A percentile compares a stretch with the other conserved stretches of the same genome.
Evolutionary conservation across 257 asterid genomes (phyloP).

Genomic region (Anisodus acutangulus): DNA sequence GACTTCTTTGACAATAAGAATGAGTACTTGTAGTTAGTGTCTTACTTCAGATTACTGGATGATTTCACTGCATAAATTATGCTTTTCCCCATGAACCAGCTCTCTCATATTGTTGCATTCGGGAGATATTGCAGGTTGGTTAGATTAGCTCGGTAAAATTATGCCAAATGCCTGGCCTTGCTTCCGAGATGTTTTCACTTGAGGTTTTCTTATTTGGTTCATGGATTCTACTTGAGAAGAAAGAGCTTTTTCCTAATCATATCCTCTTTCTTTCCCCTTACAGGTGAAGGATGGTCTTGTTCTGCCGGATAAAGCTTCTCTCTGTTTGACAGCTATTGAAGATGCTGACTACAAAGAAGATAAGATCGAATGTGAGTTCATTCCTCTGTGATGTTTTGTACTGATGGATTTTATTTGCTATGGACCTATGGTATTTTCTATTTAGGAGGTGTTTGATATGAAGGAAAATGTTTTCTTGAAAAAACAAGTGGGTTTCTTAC

Average conservation of each 20-base stretch:
- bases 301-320: slow-evolving; percentile 90
- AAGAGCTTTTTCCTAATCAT: background rate
- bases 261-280: slow-evolving; percentile 16
- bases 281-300: slow-evolving; percentile 80
- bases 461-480: no score
- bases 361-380: slow-evolving; percentile 84
- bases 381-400: slow-evolving; percentile 28
- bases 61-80: background rate
- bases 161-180: background rate
- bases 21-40: background rate
- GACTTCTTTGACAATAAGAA: slow-evolving; percentile 9
- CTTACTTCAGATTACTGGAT: background rate
- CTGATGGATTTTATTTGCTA: slow-evolving; percentile 23
- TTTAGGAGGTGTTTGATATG: background rate
- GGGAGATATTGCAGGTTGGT: slow-evolving; percentile 10
- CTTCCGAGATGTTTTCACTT: background rate
- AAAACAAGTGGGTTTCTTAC: no score
- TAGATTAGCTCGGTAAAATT: background rate
- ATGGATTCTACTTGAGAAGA: background rate
- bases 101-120: background rate
- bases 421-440: slow-evolving; percentile 9
- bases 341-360: slow-evolving; percentile 99
- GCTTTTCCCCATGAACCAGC: background rate
- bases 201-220: background rate
- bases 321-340: slow-evolving; percentile 88